Evolutionary conservation across 768 basidiomycete genomes (phyloP).

Genomic region (Fistulinella prunicolor): DNA sequence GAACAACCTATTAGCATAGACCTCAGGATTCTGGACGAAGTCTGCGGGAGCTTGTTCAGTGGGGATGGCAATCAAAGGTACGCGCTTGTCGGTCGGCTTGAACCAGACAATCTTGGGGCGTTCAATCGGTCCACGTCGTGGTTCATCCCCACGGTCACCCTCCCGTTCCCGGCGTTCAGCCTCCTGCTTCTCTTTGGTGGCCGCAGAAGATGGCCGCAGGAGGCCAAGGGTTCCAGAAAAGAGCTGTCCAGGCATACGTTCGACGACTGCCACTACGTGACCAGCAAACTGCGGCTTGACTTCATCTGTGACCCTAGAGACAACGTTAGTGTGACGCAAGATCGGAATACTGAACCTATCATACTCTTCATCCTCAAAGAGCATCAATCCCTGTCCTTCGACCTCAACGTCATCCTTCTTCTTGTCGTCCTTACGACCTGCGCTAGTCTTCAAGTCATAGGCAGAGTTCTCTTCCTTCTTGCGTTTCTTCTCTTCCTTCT

Average conservation of each 20-base stretch:
- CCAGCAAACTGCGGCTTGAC: constrained; percentile 98
- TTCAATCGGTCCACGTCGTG: constrained; percentile 72
- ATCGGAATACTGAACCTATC: constrained; percentile 23
- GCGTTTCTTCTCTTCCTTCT: constrained; percentile 99
- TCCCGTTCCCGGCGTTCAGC: constrained; percentile 96
- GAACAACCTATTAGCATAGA: constrained; percentile 86
- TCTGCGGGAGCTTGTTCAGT: constrained; percentile 97
- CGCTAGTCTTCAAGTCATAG: constrained; percentile 76
- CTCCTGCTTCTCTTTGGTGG: constrained; percentile 98
- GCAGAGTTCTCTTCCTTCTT: constrained; percentile 99
- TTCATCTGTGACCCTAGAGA: constrained; percentile 86
- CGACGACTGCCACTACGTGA: constrained; percentile 99
- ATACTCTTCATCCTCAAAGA: constrained; percentile 97
- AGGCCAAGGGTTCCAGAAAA: constrained; percentile 97
- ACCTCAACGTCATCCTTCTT: constrained; percentile 99
- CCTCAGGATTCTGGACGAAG: constrained; percentile 92
- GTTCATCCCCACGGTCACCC: constrained; percentile 86
- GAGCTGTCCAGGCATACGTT: constrained; percentile 97
- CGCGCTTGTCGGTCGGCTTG: constrained; percentile 98
- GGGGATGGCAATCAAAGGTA: constrained; percentile 96
- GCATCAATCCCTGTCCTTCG: constrained; percentile 93
- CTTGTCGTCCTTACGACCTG: constrained; percentile 92
- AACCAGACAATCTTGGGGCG: constrained; percentile 99
- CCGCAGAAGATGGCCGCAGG: constrained; percentile 91
- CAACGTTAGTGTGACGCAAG: constrained; percentile 8